Conservation (phyloP, 805 yeast species). For the Groenewaldozyma tartarivorans region DNA sequence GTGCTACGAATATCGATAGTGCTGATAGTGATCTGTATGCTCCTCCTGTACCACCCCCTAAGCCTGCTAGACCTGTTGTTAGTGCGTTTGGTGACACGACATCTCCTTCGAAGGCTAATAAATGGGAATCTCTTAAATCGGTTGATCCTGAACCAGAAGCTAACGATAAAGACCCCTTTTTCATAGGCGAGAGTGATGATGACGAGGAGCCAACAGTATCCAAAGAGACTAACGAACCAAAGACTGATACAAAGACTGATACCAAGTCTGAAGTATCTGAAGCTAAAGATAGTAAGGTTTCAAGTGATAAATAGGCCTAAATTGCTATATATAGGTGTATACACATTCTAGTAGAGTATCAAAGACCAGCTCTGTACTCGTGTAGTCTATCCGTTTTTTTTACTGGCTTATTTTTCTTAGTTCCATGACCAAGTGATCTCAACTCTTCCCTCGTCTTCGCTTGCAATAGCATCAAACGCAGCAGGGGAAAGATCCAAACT, state of each 20-base stretch:
- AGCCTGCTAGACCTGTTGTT: constrained; percentile 10
- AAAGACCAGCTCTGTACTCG: not conserved
- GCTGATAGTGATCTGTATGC: constrained; percentile 25
- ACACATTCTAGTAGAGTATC: too few species aligned
- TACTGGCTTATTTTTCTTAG: constrained; percentile 2
- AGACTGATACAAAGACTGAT: not conserved
- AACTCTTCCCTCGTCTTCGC: constrained; percentile 43
- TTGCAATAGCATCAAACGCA: constrained; percentile 46
- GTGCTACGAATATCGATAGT: constrained; percentile 5
- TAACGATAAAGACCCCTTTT: constrained; percentile 37
- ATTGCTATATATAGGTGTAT: not conserved
- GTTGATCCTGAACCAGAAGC: constrained; percentile 33
- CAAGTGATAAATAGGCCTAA: not conserved
- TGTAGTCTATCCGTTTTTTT: not conserved
- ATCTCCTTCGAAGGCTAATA: constrained; percentile 10
- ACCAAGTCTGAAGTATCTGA: not conserved
- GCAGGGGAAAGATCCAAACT: constrained; percentile 54
- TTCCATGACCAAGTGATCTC: constrained; percentile 39
- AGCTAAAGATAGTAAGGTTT: not conserved
- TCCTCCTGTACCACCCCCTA: constrained; percentile 15
- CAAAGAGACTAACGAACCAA: not conserved
- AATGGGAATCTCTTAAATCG: constrained; percentile 37
- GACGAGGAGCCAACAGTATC: not conserved
- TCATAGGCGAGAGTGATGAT: constrained; percentile 33
- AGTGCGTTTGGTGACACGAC: constrained; percentile 17